Base-by-base conservation (phyloP, 2,329 filamentous ascomycete genomes). In the Fusarium cicatricum region DNA sequence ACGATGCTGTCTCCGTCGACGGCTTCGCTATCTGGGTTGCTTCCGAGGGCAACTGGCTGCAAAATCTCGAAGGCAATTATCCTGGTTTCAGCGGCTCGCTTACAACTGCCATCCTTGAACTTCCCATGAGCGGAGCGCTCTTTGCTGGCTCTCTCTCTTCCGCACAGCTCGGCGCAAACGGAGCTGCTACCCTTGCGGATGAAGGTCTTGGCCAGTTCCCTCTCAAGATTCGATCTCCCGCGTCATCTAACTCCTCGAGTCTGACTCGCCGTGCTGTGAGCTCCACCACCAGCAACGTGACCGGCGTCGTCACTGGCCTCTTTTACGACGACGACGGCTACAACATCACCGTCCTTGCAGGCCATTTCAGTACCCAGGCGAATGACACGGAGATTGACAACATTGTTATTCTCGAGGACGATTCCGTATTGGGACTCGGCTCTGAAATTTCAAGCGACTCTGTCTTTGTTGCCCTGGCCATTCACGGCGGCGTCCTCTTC, bases 11-110 rank as follows among this genome's bases (percentile, higher is more conserved):
- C 23, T 68, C 82, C 9, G 90, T 87, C 1, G 75, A 85, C 44
- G 92, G 93, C 2, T 92, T 99, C 68, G 94, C 92, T 12, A 81
- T 98, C 32, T 99, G 95, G 95, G 89, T 98, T 8, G 91, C 91
- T 3, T 96, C 92, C 4, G 81, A 84, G 58, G 83, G 82, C 53
- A 95, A 95, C 71, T 99, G 95, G 95, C 80, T 99, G 14, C 86
- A 92, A 70, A 95, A 96, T 64, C 77, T 97, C 15, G 74, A 86
- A 31, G 78, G 85, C 7, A 77, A 84, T 8, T 82, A 87, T 28
- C 86, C 90, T 49, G 80, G 84, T 7, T 84, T 96, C 66, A 82
- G 82, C 53, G 96, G 95, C 32, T 78, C 87, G 51, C 81, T 99
- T 39, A 90, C 88, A 15, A 84, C 91, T 1, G 81, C 82, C 7